These are phyloP conservation scores for Lipomyces kockii DNA, from an alignment of 805 yeast genomes.

Conservation along the genomic window DNA sequence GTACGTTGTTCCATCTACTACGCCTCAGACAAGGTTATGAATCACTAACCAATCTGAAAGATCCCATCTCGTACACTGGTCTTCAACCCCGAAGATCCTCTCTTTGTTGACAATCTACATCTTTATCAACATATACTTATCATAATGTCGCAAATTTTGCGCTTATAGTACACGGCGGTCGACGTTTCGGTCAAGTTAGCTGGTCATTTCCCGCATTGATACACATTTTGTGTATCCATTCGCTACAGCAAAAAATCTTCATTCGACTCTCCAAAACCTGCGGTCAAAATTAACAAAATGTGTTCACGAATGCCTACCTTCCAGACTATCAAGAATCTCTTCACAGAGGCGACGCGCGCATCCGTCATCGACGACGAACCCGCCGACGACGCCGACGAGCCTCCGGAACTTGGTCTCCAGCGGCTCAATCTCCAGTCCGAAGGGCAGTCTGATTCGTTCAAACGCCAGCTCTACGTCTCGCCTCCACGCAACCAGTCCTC, in stretches of 20 bases:
- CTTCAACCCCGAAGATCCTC: too few species aligned
- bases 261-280: not conserved
- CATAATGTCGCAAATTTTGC: not conserved
- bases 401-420: conserved; percentile 17
- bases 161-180: not conserved
- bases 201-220: not conserved
- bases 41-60: too few species aligned
- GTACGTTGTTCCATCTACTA: too few species aligned
- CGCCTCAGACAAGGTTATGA: too few species aligned
- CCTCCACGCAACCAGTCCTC: conserved; percentile 30
- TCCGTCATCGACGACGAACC: conserved; percentile 18
- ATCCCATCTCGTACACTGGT: too few species aligned
- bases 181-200: not conserved
- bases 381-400: conserved; percentile 28
- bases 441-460: conserved; percentile 1
- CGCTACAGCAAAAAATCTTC: not conserved
- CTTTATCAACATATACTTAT: too few species aligned
- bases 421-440: not conserved
- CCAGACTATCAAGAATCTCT: conserved; percentile 16
- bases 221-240: not conserved
- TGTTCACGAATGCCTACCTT: not conserved
- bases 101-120: too few species aligned
- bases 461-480: conserved; percentile 19
- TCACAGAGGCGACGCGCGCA: conserved; percentile 8
- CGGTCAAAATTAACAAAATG: not conserved